phyloP scores from a whole-genome alignment of 129 eudicot genomes.

The Ambrosia trifida region DNA sequence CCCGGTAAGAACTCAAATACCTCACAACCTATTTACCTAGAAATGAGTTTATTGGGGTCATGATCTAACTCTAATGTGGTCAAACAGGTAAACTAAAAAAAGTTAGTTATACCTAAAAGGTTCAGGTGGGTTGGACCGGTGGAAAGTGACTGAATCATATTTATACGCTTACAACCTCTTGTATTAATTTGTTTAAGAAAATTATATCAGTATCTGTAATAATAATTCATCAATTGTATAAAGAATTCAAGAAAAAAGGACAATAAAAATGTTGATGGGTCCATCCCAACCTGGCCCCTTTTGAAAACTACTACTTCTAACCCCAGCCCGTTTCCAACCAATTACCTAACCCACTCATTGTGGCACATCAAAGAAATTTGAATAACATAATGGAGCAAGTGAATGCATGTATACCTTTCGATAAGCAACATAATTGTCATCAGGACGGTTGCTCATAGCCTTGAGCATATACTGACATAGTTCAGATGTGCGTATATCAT shows the following conservation, averaged over 20 bases:
- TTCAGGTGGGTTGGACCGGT: too few relatives aligned
- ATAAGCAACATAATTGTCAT: slow-evolving; percentile 95
- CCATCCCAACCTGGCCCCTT: background rate
- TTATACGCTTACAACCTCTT: too few relatives aligned
- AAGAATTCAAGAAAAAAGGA: too few relatives aligned
- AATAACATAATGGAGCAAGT: background rate
- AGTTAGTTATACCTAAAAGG: too few relatives aligned
- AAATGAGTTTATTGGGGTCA: background rate
- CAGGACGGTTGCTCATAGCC: slow-evolving; percentile 77
- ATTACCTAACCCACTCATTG: background rate
- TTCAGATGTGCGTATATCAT: slow-evolving; percentile 51
- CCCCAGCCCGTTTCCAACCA: background rate
- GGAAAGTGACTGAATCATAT: too few relatives aligned
- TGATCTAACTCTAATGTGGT: too few relatives aligned
- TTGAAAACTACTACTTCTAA: background rate
- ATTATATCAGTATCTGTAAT: too few relatives aligned
- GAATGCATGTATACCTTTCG: slow-evolving; percentile 61
- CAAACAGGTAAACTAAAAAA: too few relatives aligned
- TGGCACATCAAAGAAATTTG: background rate
- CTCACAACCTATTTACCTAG: background rate
- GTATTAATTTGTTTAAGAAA: too few relatives aligned
- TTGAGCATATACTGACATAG: slow-evolving; percentile 67
- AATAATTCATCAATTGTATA: too few relatives aligned
- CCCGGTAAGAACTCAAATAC: background rate
- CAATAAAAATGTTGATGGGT: background rate